A percentile compares a stretch with the other conserved stretches of the same genome.
phyloP scores from a whole-genome alignment of 768 basidiomycete species.

The Heimioporus sp. region DNA sequence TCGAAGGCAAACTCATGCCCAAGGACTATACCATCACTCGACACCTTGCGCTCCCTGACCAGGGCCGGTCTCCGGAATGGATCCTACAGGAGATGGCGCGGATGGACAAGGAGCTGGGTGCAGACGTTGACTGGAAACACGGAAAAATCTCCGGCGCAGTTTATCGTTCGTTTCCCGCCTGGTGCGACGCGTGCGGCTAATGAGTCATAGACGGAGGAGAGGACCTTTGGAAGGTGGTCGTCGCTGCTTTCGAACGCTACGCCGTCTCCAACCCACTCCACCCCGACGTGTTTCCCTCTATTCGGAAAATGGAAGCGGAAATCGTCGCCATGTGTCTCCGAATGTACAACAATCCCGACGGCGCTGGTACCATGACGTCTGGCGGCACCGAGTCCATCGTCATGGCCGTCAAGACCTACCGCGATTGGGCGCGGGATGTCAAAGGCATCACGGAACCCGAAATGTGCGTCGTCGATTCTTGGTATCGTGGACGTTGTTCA shows the following conservation, averaged over 20 bases:
- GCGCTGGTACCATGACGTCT: conserved; percentile 90
- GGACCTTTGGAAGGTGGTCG: conserved; percentile 74
- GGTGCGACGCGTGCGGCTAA: not conserved
- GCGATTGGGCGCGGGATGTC: conserved; percentile 84
- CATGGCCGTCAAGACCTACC: conserved; percentile 92
- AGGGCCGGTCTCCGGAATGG: conserved; percentile 69
- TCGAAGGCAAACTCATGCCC: conserved; percentile 68
- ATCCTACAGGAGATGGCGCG: conserved; percentile 74
- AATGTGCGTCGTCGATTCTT: conserved; percentile 54
- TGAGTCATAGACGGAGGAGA: conserved; percentile 70
- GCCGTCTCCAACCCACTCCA: conserved; percentile 89
- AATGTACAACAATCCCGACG: conserved; percentile 81
- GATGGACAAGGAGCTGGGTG: conserved; percentile 64
- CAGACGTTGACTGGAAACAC: conserved; percentile 52
- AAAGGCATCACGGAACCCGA: conserved; percentile 92
- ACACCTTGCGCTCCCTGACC: conserved; percentile 61
- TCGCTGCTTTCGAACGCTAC: conserved; percentile 78
- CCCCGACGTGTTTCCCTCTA: conserved; percentile 88
- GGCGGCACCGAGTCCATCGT: conserved; percentile 97
- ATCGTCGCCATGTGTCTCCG: conserved; percentile 84
- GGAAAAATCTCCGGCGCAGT: conserved; percentile 85
- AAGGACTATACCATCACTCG: conserved; percentile 60
- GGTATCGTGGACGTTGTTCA: not conserved
- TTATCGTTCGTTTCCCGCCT: conserved; percentile 59
- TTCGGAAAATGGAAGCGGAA: conserved; percentile 97